Evolutionary conservation across 2,329 filamentous ascomycete species (phyloP), one percentile per base, ranked within the genome.

Genomic region (Aspergillaceae sp.): DNA sequence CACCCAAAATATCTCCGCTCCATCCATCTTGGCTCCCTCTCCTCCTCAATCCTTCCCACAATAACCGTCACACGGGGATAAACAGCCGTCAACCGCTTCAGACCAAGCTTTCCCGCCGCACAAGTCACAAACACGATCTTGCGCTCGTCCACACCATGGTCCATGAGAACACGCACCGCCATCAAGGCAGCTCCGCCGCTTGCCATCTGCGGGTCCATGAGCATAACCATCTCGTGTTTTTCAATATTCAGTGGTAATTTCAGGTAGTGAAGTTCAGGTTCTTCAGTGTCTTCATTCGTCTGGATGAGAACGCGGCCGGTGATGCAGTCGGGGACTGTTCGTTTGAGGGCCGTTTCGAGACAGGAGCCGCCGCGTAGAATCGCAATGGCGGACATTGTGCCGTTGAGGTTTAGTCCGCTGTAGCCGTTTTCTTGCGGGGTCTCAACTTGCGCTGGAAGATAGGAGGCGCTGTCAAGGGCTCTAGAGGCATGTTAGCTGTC

Each of bases 171-270:
- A 60, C 92, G 86, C 37, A 97, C 90, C 1, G 92, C 89, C 92
- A 98, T 98, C 48, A 98, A 72, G 4, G 80, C 81, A 8, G 81
- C 80, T 33, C 90, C 91, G 38, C 92, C 92, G 50, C 84, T 90
- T 28, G 87, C 88, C 86, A 97, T 96, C 63, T 98, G 92, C 9
- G 90, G 84, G 65, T 97, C 92, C 19, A 97, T 73, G 5, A 98
- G 74, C 49, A 98, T 73, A 11, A 98, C 88, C 42, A 84, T 84
- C 53, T 87, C 83, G 60, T 95, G 86, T 37, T 77, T 67, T 49
- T 78, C 71, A 46, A 97, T 86, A 50, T 87, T 78, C 2, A 78
- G 73, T 0, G 87, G 86, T 3, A 98, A 73, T 53, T 87, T 87
- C 48, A 90, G 77, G 62, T 90, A 97, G 66, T 96, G 91, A 44